Evolutionary conservation across 2,329 filamentous ascomycete species (phyloP), one percentile per base, ranked within the genome.

Genomic region (Apiospora marii): DNA sequence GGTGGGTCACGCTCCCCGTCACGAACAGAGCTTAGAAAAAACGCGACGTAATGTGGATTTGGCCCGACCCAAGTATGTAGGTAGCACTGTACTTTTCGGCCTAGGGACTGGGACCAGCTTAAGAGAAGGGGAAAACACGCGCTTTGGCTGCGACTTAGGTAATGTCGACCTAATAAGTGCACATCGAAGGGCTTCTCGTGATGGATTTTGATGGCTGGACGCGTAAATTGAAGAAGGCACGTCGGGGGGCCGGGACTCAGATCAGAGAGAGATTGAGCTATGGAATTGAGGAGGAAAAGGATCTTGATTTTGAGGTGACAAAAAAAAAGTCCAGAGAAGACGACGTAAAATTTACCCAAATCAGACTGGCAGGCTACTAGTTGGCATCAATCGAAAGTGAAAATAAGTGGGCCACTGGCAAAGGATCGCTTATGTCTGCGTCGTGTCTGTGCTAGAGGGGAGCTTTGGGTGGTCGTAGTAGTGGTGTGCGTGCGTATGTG

Each of bases 111-210:
- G 8, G 30, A 51, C 27, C 27, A 30, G 27, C 48, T 75, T 70
- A 61, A 72, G 27, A 70, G 58, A 64, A 70, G 68, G 76, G 73
- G 76, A 78, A 79, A 79, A 80, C 78, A 77, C 78, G 78, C 19
- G 22, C 58, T 64, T 41, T 19, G 34, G 30, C 58, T 41, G 8
- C 19, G 58, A 41, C n/a, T 41, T 22, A 13, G 58, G 41, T 64
- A n/a, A n/a, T 64, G 6, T 64, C 22, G 34, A 16, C 58, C 19
- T 22, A n/a, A 41, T 34, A 12, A 12, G 58, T 64, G 58, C 58
- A 64, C 58, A 41, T 13, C n/a, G 34, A 22, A 22, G 30, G 30
- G 19, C 34, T 64, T 7, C 22, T 37, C 19, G 34, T 64, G 24
- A 64, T 64, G 58, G 34, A 41, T n/a, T 41, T 34, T 41, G 58